Base-by-base conservation (phyloP, 2,329 filamentous ascomycete genomes). In the Colletotrichum orbiculare region DNA sequence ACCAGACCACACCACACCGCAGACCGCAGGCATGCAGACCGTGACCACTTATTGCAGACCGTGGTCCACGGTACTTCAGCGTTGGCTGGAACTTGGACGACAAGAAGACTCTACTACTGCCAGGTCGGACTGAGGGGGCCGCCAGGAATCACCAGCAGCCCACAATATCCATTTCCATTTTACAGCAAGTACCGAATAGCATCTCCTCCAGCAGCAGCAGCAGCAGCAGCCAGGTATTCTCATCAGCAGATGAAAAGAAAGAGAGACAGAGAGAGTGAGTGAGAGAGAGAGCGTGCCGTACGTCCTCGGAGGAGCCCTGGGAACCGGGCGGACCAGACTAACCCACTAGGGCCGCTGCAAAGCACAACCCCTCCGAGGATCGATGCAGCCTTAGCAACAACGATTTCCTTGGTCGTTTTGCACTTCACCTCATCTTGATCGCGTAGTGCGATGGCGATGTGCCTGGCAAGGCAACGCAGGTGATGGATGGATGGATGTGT, bases 281-380 rank as follows among this genome's bases (percentile, higher is more conserved):
- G 25, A 25, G 25, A 25, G 25, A 25, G 25, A 4, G 25, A 4
- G 25, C 25, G 25, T 5, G 25, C 25, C 4, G 25, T 25, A 25
- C 25, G 25, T 25, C 25, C 54, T 53, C 41, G 41, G 37, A 54
- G 39, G 25, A 17, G 25, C 17, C 47, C 52, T 54, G 25, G 46
- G 38, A 25, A 60, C 55, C 37, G 55, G 56, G 43, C 60, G 60
- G 48, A 43, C 37, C 55, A 54, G 42, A 64, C 55, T 62, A 65
- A 41, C 58, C 62, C 41, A 62, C 62, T 65, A 62, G 58, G 62
- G 62, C 37, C 46, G 62, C 62, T 62, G 62, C 58, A 56, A 54
- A 65, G 62, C 62, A 65, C 58, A 61, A 55, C 17, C 61, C 56
- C 49, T 33, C 57, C 59, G 55, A 55, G 46, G 46, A 64, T 64